Conservation (phyloP, 495 filamentous ascomycete genomes). For the Lichenothelia convexa region DNA sequence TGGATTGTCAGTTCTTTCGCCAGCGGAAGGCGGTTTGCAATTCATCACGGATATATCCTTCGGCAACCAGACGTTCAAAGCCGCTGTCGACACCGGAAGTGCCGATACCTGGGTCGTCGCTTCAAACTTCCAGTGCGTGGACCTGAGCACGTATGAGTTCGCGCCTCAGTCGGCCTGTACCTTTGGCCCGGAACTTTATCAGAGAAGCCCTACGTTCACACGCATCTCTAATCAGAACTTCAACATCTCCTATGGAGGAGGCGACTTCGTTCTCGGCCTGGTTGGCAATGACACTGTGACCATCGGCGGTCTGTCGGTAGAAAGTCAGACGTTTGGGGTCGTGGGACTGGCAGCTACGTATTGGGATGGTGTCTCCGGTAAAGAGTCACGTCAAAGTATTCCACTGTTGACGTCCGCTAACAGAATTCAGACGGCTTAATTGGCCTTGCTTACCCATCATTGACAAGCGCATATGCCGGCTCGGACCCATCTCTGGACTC, state of each 20-base stretch:
- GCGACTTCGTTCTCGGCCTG: slow-evolving; percentile 34
- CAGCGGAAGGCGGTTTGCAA: too few relatives aligned
- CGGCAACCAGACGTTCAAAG: slow-evolving; percentile 26
- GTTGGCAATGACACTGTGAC: slow-evolving; percentile 36
- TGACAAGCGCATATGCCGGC: too few relatives aligned
- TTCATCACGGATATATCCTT: too few relatives aligned
- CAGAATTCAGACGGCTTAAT: too few relatives aligned
- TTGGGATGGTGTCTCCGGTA: slow-evolving; percentile 17
- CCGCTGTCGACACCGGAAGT: slow-evolving; percentile 44
- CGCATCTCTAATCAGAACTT: slow-evolving; percentile 32
- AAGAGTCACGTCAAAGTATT: slow-evolving; percentile 38
- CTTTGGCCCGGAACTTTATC: slow-evolving; percentile 29
- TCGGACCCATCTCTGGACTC: too few relatives aligned
- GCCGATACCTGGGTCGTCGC: slow-evolving; percentile 43
- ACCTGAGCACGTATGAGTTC: slow-evolving; percentile 10
- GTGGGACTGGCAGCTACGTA: slow-evolving; percentile 31
- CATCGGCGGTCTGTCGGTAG: slow-evolving; percentile 37
- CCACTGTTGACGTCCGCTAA: too few relatives aligned
- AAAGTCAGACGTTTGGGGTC: slow-evolving; percentile 35
- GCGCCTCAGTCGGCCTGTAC: slow-evolving; percentile 26
- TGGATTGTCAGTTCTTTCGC: too few relatives aligned
- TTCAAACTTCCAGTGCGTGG: slow-evolving; percentile 31
- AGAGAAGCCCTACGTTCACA: slow-evolving; percentile 19
- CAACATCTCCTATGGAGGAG: slow-evolving; percentile 41
- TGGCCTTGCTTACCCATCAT: too few relatives aligned